Base-by-base conservation (phyloP, 805 yeast genomes). In the Wickerhamomyces bovis region DNA sequence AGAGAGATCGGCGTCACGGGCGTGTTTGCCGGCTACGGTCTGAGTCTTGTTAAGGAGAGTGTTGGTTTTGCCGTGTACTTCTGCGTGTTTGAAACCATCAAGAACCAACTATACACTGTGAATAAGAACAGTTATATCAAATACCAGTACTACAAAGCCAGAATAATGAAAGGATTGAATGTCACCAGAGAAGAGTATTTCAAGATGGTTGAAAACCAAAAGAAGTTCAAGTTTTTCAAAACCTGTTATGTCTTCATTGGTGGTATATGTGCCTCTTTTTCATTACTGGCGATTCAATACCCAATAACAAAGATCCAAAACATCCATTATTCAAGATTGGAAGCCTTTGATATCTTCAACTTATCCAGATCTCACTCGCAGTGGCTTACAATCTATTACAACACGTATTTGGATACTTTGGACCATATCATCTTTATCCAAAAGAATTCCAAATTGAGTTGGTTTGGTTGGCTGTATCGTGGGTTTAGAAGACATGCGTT, bases 11-110 rank as follows among this genome's bases (percentile, higher is more conserved):
- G 97, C 0, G 64, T 82, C 10, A 72, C 80, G 12, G 96, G 96
- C 1, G 90, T 94, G 5, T 88, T 87, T 70, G 95, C 96, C 2
- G 98, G 97, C 0, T 85, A 81, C 61, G 76, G 83, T n/a, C 70
- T 89, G 40, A 83, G 90, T 44, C 68, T 87, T 4, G 61, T 85
- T 16, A 90, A 89, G 61, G 97, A 90, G 54, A 78, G 73, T 74
- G 52, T 66, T n/a, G 94, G 95, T 2, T 89, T 88, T 73, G 96
- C 92, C 0, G 75, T 81, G 45, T 89, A 88, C 64, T 89, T 89
- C 61, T 75, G 86, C 13, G 78, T 89, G 1, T 89, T 88, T 64
- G 96, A 89, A 64, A 64, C 78, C 19, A 77, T 89, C 25, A 89
- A 86, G 64, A 86, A 88, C 30, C 79, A 81, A 54, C 78, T 83